A percentile compares a stretch with the other conserved stretches of the same genome.
phyloP scores from a whole-genome alignment of 192 early-diverging fungal genomes.

The Backusella mclennaniae region DNA sequence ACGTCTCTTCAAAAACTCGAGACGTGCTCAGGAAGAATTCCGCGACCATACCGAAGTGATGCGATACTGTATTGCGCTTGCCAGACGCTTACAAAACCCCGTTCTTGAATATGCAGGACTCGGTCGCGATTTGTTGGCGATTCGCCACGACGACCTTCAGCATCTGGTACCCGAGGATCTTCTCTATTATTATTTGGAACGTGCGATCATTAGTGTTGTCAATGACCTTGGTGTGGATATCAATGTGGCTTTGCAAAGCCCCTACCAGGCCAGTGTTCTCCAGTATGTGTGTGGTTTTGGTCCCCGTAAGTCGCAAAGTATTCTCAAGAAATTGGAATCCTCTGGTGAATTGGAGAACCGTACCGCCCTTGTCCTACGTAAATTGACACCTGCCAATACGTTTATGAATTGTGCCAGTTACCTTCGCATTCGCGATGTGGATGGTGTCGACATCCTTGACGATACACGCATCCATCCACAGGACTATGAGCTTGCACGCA shows the following conservation, averaged over 20 bases:
- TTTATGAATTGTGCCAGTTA: conserved; percentile 96
- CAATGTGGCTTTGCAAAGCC: conserved; percentile 66
- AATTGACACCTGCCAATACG: conserved; percentile 65
- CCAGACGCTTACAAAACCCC: conserved; percentile 82
- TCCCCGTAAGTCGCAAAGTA: conserved; percentile 83
- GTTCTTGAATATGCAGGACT: conserved; percentile 78
- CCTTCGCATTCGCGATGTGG: conserved; percentile 71
- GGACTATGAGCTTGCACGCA: conserved; percentile 92
- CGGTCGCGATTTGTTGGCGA: conserved; percentile 56
- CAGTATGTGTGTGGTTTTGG: conserved; percentile 93
- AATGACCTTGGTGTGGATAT: conserved; percentile 88
- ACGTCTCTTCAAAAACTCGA: conserved; percentile 79
- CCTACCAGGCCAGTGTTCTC: conserved; percentile 70
- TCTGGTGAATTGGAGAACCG: conserved; percentile 59
- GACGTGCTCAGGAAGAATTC: conserved; percentile 67
- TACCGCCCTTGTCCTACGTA: conserved; percentile 64
- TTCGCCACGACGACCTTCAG: conserved; percentile 79
- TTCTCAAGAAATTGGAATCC: conserved; percentile 63
- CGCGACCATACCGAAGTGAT: conserved; percentile 65
- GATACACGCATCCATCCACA: conserved; percentile 94
- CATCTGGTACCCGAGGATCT: conserved; percentile 64
- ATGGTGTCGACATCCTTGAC: conserved; percentile 80
- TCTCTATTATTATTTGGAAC: conserved; percentile 69
- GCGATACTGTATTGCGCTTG: conserved; percentile 87
- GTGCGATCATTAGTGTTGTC: conserved; percentile 85